A percentile compares a stretch with the other conserved stretches of the same genome.
Evolutionary conservation across 164 flowering plant genomes (phyloP).

Genomic region (Chloranthus sessilifolius): DNA sequence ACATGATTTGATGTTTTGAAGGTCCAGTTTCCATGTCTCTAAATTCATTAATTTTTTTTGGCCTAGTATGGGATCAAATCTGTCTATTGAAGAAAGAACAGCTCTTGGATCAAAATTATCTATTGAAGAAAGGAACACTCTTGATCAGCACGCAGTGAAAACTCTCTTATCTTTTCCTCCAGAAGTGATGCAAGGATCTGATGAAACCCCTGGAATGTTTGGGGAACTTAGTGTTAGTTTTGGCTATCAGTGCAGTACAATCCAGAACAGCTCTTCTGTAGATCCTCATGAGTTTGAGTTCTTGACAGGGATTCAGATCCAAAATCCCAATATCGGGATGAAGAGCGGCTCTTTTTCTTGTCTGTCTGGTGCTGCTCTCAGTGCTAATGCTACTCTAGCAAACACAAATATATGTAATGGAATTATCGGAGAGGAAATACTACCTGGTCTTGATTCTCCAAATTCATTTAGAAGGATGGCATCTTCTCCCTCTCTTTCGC

Average conservation of each 20-base stretch:
- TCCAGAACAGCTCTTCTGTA: constrained; percentile 3
- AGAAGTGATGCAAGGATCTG: constrained; percentile 13
- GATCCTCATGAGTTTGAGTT: constrained; percentile 12
- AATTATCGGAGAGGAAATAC: constrained; percentile 27
- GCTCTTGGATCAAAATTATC: neutral
- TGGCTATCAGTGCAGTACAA: constrained; percentile 24
- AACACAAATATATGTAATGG: constrained; percentile 29
- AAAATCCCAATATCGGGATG: constrained; percentile 10
- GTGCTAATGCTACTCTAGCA: constrained; percentile 32
- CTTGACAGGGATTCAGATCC: constrained; percentile 7
- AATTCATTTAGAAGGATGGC: constrained; percentile 23
- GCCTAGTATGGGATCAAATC: neutral
- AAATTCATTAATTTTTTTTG: constrained; percentile 15
- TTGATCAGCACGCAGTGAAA: constrained; percentile 6
- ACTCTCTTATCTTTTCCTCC: neutral
- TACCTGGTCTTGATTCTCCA: constrained; percentile 28
- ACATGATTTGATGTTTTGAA: constrained; percentile 2
- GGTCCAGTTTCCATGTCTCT: constrained; percentile 10
- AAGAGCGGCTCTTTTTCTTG: constrained; percentile 26
- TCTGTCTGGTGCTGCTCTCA: constrained; percentile 30
- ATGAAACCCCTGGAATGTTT: constrained; percentile 8
- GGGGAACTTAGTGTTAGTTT: constrained; percentile 29
- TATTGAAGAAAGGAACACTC: constrained; percentile 11
- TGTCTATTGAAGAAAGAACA: neutral
- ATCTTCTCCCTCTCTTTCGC: constrained; percentile 28